Conservation (phyloP, 2,329 filamentous ascomycete genomes). For the Penicillium thymicola region DNA sequence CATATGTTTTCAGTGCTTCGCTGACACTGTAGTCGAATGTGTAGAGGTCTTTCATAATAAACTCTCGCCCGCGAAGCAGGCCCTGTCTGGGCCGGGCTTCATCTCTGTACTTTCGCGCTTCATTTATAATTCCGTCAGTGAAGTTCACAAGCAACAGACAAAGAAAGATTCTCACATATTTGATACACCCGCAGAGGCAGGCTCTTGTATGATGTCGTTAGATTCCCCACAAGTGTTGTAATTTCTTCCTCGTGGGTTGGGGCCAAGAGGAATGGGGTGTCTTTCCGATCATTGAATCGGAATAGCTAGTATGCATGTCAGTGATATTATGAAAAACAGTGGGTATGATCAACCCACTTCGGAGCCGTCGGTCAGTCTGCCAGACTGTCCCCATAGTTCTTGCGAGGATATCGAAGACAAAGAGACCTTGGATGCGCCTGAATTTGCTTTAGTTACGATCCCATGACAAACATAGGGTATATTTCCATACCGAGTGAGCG, state of each 20-base stretch:
- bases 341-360: slow-evolving; percentile 56
- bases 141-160: background rate
- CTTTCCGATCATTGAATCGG: slow-evolving; percentile 73
- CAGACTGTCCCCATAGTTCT: slow-evolving; percentile 76
- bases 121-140: background rate
- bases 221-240: slow-evolving; percentile 70
- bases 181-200: slow-evolving; percentile 87
- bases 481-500: slow-evolving; percentile 57
- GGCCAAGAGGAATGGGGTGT: slow-evolving; percentile 70
- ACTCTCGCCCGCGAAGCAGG: slow-evolving; percentile 81
- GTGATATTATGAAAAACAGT: slow-evolving; percentile 13
- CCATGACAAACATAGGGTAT: background rate
- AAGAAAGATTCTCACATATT: slow-evolving; percentile 57
- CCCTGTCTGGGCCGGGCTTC: slow-evolving; percentile 86
- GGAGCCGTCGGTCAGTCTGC: slow-evolving; percentile 71
- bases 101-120: slow-evolving; percentile 89
- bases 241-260: slow-evolving; percentile 98
- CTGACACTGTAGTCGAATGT: slow-evolving; percentile 74
- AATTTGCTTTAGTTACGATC: background rate
- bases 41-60: slow-evolving; percentile 97
- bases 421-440: slow-evolving; percentile 24
- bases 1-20: slow-evolving; percentile 76
- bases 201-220: slow-evolving; percentile 77
- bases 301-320: slow-evolving; percentile 60
- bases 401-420: slow-evolving; percentile 62